A percentile compares a stretch with the other conserved stretches of the same genome.
phyloP scores from a whole-genome alignment of 192 early-diverging fungal species.

The Podila epicladia region DNA sequence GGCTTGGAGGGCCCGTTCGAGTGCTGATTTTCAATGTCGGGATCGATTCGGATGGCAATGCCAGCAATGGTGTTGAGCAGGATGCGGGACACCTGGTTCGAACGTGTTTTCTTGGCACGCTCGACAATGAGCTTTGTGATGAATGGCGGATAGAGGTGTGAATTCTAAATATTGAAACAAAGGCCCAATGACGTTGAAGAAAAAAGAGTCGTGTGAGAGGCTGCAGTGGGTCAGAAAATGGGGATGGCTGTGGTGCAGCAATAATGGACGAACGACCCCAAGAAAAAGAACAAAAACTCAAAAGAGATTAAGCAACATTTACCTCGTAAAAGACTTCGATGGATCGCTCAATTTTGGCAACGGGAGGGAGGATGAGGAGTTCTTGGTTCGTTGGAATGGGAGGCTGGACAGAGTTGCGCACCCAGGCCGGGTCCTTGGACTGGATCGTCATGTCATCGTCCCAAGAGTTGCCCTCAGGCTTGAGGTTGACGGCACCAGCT shows the following conservation, averaged over 20 bases:
- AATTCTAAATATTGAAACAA: constrained; percentile 16
- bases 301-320: not conserved
- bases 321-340: constrained; percentile 36
- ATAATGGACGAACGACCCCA: no score
- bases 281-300: not conserved
- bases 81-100: constrained; percentile 31
- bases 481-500: constrained; percentile 43
- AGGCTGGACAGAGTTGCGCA: constrained; percentile 30
- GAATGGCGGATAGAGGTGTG: constrained; percentile 42
- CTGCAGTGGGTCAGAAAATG: no score
- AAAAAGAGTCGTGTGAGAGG: not conserved
- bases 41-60: constrained; percentile 39
- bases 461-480: constrained; percentile 49
- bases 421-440: constrained; percentile 49
- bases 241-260: no score
- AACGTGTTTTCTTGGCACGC: constrained; percentile 36
- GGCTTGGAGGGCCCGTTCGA: not conserved
- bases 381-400: constrained; percentile 33
- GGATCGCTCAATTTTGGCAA: constrained; percentile 41
- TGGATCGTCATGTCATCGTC: constrained; percentile 52
- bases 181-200: not conserved
- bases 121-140: constrained; percentile 38
- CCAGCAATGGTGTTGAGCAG: constrained; percentile 38
- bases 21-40: constrained; percentile 27
- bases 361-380: constrained; percentile 34